These are phyloP conservation scores for Dentipellis sp. DNA, from an alignment of 768 basidiomycete genomes.

Conservation along the genomic window DNA sequence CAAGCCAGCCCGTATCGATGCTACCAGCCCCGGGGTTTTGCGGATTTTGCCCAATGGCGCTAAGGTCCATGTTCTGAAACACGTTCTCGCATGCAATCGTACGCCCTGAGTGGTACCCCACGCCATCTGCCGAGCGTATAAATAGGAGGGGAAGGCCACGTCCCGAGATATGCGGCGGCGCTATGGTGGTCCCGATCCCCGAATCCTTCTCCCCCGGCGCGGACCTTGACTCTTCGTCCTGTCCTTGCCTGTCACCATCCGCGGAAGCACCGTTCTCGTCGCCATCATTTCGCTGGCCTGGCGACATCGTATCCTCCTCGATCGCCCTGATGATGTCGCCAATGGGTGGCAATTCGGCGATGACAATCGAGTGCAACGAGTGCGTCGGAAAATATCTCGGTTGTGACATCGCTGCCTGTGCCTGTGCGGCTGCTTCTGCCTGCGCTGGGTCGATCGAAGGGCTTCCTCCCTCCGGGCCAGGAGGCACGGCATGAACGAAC, in stretches of 20 bases:
- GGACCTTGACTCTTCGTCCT: slow-evolving; percentile 7
- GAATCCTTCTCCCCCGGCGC: slow-evolving; percentile 9
- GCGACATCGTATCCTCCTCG: slow-evolving; percentile 55
- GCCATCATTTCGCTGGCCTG: slow-evolving; percentile 7
- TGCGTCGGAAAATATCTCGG: slow-evolving; percentile 45
- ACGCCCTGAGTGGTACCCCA: slow-evolving; percentile 83
- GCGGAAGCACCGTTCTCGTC: background rate
- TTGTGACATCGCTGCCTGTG: slow-evolving; percentile 17
- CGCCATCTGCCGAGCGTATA: slow-evolving; percentile 74
- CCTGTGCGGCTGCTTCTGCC: slow-evolving; percentile 3
- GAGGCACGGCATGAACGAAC: slow-evolving; percentile 39
- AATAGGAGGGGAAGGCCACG: slow-evolving; percentile 73
- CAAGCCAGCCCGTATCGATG: slow-evolving; percentile 61
- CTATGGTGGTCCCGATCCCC: slow-evolving; percentile 7
- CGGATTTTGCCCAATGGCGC: slow-evolving; percentile 33
- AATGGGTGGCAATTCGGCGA: slow-evolving; percentile 78
- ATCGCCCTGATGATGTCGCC: slow-evolving; percentile 70
- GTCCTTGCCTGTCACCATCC: slow-evolving; percentile 17
- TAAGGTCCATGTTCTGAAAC: slow-evolving; percentile 61
- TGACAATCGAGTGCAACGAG: slow-evolving; percentile 69
- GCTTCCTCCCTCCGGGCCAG: slow-evolving; percentile 19
- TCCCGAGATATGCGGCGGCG: slow-evolving; percentile 47
- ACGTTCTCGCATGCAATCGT: slow-evolving; percentile 78
- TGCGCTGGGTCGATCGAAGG: slow-evolving; percentile 6
- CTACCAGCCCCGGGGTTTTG: slow-evolving; percentile 33